Evolutionary conservation across 164 flowering plant genomes (phyloP).

Genomic region (Piper betle): DNA sequence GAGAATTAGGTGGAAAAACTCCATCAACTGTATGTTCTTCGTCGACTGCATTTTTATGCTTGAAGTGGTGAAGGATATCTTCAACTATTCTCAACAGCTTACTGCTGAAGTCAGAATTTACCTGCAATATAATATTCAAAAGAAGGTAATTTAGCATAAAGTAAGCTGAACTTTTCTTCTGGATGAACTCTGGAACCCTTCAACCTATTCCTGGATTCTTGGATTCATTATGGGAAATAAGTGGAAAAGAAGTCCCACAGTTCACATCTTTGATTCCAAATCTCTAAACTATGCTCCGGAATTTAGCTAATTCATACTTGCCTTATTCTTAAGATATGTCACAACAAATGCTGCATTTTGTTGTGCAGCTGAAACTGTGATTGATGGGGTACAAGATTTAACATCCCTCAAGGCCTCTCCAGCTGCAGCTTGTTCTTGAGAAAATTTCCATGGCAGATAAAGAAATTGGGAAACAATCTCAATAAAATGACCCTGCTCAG

Average conservation of each 20-base stretch:
- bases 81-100: conserved; percentile 60
- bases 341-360: conserved; percentile 36
- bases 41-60: conserved; percentile 25
- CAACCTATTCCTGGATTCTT: no score
- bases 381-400: conserved; percentile 70
- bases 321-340: conserved; percentile 63
- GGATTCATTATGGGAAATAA: not conserved
- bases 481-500: conserved; percentile 68
- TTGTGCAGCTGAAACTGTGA: conserved; percentile 66
- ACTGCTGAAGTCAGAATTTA: conserved; percentile 64
- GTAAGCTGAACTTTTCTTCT: not conserved
- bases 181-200: not conserved
- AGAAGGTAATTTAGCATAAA: not conserved
- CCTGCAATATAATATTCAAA: conserved; percentile 28
- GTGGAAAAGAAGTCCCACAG: not conserved
- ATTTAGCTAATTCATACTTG: conserved; percentile 8
- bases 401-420: conserved; percentile 33
- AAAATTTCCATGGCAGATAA: conserved; percentile 77
- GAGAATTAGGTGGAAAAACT: conserved; percentile 15
- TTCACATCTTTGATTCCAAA: not conserved
- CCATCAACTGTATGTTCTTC: conserved; percentile 18
- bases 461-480: conserved; percentile 70
- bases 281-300: not conserved
- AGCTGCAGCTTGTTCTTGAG: conserved; percentile 41
- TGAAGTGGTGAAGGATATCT: conserved; percentile 40